These are phyloP conservation scores for Harringtonia lauricola DNA, from an alignment of 2,329 filamentous ascomycete genomes.

Conservation along the genomic window DNA sequence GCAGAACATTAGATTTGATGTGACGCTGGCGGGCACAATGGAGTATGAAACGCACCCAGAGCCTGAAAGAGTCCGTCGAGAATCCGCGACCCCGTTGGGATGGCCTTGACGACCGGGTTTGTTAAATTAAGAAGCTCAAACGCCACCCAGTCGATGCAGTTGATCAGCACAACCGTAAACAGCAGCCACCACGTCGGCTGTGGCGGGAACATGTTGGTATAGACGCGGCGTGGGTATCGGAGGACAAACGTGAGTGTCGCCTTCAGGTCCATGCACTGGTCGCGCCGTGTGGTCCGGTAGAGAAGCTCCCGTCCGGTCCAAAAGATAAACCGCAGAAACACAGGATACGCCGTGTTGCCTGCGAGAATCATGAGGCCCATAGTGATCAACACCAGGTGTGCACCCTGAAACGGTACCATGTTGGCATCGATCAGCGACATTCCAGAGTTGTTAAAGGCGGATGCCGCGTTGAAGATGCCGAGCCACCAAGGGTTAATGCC, in stretches of 20 bases:
- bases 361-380: slow-evolving; percentile 50
- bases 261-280: slow-evolving; percentile 28
- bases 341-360: slow-evolving; percentile 55
- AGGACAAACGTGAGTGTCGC: slow-evolving; percentile 42
- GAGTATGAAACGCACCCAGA: slow-evolving; percentile 36
- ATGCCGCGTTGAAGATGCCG: slow-evolving; percentile 55
- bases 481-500: slow-evolving; percentile 57
- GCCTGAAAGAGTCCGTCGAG: slow-evolving; percentile 58
- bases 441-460: slow-evolving; percentile 60
- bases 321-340: slow-evolving; percentile 49
- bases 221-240: slow-evolving; percentile 45
- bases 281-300: slow-evolving; percentile 23
- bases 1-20: too few relatives aligned
- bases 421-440: slow-evolving; percentile 58
- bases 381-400: slow-evolving; percentile 37
- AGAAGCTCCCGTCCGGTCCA: slow-evolving; percentile 38
- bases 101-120: slow-evolving; percentile 40
- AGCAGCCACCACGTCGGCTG: slow-evolving; percentile 56
- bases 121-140: slow-evolving; percentile 57
- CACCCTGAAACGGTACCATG: slow-evolving; percentile 48
- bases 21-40: slow-evolving; percentile 2
- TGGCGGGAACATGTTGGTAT: slow-evolving; percentile 53
- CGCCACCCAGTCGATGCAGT: slow-evolving; percentile 51
- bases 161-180: slow-evolving; percentile 47
- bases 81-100: slow-evolving; percentile 41